These are phyloP conservation scores for Scedosporium aurantiacum DNA, from an alignment of 2,329 filamentous ascomycete species.

Conservation along the genomic window DNA sequence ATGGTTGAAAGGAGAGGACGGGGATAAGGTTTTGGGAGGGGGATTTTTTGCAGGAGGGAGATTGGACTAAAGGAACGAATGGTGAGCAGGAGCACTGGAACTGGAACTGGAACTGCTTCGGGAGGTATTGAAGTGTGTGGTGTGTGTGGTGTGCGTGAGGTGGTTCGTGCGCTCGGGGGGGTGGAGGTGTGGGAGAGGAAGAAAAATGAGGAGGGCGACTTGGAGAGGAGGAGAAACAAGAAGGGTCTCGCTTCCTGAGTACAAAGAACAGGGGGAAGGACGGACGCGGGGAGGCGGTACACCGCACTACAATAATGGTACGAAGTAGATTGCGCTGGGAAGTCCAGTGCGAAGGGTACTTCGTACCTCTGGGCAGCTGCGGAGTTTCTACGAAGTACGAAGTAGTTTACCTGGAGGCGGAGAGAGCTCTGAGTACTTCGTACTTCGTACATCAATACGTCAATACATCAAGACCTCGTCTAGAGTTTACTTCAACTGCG, in stretches of 20 bases:
- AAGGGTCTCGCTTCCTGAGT: neutral
- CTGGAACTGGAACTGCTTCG: slow-evolving; percentile 1
- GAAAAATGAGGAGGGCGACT: neutral
- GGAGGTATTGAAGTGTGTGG: neutral
- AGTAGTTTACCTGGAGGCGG: too few species aligned
- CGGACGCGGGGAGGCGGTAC: neutral
- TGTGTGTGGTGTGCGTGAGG: neutral
- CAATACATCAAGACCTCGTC: too few species aligned
- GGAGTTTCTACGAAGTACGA: too few species aligned
- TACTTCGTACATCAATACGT: too few species aligned
- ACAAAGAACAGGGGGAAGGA: neutral
- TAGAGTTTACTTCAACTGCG: too few species aligned
- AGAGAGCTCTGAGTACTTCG: too few species aligned
- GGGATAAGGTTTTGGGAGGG: neutral
- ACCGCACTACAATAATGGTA: neutral
- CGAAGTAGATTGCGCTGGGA: too few species aligned
- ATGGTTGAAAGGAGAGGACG: slow-evolving; percentile 3
- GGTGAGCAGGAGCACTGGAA: slow-evolving; percentile 1
- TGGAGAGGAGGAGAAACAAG: neutral
- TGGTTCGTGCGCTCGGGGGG: slow-evolving; percentile 5
- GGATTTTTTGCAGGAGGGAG: slow-evolving; percentile 4
- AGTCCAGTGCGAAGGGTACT: neutral
- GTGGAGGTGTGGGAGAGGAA: neutral
- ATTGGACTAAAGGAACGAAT: slow-evolving; percentile 6
- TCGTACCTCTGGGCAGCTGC: neutral